Conservation (phyloP, 768 basidiomycete genomes). For the Asterophora parasitica region DNA sequence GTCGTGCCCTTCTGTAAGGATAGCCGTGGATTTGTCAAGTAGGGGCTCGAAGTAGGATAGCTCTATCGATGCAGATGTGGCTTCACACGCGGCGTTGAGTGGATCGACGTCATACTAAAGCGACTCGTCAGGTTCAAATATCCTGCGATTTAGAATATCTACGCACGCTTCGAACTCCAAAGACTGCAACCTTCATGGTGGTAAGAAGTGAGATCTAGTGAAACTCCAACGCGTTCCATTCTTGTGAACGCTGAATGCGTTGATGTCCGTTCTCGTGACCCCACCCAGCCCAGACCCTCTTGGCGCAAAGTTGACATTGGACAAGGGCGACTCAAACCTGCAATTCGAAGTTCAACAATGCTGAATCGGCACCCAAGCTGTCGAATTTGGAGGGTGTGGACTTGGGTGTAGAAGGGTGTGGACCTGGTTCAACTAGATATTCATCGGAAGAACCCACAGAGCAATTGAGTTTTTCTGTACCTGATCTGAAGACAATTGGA, state of each 20-base stretch:
- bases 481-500: too few species aligned
- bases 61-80: conserved; percentile 23
- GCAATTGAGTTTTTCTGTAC: too few species aligned
- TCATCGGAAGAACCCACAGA: too few species aligned
- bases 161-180: conserved; percentile 33
- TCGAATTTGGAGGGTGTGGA: too few species aligned
- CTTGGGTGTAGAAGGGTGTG: too few species aligned
- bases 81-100: conserved; percentile 23
- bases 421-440: too few species aligned
- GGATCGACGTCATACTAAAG: conserved; percentile 33
- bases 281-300: neutral
- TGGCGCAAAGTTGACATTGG: neutral
- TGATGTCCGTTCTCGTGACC: conserved; percentile 4
- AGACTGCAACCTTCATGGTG: conserved; percentile 39
- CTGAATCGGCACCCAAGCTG: too few species aligned
- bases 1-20: conserved; percentile 32
- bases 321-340: neutral
- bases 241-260: too few species aligned
- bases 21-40: conserved; percentile 30
- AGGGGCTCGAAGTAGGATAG: conserved; percentile 35
- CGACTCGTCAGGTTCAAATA: too few species aligned
- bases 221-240: neutral
- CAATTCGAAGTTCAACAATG: neutral
- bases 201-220: neutral
- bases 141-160: neutral